Base-by-base conservation (phyloP, 257 asterid species). In the Nyctanthes arbortristis region DNA sequence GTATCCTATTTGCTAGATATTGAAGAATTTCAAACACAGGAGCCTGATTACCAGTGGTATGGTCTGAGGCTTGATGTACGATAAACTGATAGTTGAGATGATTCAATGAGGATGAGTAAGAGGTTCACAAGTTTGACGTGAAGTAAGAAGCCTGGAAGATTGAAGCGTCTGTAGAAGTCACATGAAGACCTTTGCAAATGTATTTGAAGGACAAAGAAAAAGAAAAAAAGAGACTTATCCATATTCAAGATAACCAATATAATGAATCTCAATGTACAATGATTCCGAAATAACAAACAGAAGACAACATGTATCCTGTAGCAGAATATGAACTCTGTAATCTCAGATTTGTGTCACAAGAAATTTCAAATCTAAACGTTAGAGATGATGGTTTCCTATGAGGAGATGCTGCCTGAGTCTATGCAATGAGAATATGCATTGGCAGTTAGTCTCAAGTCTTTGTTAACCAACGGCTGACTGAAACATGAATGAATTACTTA, bases 361-460 rank as follows among this genome's bases (percentile, higher is more conserved):
- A 22, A 49, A 39, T 39, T 39, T 39, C 16, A 13, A 39, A 9
- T 3, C 59, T 52, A 24, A 64, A 73, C 49, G 40, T 14, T 75
- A 63, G 68, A 63, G 61, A 25, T 66, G 62, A 37, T 35, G 35
- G 71, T 29, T 59, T 69, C 64, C 54, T 35, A 24, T n/a, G 58
- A 63, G 14, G 65, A 36, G 58, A 32, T 61, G 33, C 27, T 10
- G 56, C 73, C n/a, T 25, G 24, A 64, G 65, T 68, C 32, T 65
- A 70, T 76, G 81, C 95, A 88, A 67, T 20, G 67, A 76, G 81
- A 61, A 64, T 37, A 68, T 81, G 86, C 82, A 75, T 64, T 66
- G 80, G 37, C 75, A 73, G 54, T 64, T 72, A 45, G 65, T n/a
- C n/a, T n/a, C n/a, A n/a, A n/a, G n/a, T n/a, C n/a, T n/a, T n/a